A percentile compares a stretch with the other conserved stretches of the same genome.
phyloP scores from a whole-genome alignment of 2,329 filamentous ascomycete genomes.

The Verticillium nonalfalfae region DNA sequence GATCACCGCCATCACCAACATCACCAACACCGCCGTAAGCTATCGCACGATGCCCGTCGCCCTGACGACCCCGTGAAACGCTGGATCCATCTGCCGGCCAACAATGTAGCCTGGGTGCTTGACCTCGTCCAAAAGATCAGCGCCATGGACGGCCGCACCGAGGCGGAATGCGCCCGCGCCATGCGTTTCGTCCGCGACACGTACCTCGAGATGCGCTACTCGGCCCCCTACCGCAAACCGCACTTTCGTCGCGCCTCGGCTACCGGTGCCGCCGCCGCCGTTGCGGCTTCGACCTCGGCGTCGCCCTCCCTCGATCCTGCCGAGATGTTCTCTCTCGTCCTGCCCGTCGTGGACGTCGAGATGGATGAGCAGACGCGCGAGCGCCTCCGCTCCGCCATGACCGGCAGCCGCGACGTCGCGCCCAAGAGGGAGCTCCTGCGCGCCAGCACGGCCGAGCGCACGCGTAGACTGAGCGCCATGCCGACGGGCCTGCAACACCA shows the following conservation, averaged over 20 bases:
- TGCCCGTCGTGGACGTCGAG: slow-evolving; percentile 12
- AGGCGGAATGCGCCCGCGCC: slow-evolving; percentile 8
- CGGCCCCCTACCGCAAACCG: slow-evolving; percentile 10
- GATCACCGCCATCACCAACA: not conserved
- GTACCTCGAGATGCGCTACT: slow-evolving; percentile 11
- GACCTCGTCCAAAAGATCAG: slow-evolving; percentile 11
- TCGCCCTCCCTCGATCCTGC: not conserved
- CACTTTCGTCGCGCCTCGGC: slow-evolving; percentile 8
- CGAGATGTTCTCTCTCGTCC: slow-evolving; percentile 11
- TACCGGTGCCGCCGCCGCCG: not conserved
- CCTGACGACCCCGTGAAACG: slow-evolving; percentile 5
- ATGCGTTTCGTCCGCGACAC: slow-evolving; percentile 12
- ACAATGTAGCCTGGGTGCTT: slow-evolving; percentile 13
- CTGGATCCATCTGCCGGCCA: slow-evolving; percentile 12
- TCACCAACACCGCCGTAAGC: slow-evolving; percentile 4
- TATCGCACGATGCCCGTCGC: slow-evolving; percentile 2
- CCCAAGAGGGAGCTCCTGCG: slow-evolving; percentile 1
- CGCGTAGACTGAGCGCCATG: slow-evolving; percentile 8
- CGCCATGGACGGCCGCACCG: slow-evolving; percentile 9
- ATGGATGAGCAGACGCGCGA: slow-evolving; percentile 9
- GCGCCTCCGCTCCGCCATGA: not conserved
- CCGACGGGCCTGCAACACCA: slow-evolving; percentile 12
- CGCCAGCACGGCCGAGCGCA: not conserved
- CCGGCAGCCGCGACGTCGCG: not conserved
- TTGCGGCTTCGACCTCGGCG: not conserved